A percentile compares a stretch with the other conserved stretches of the same genome.
Conservation (phyloP, 129 eudicot genomes). For the Dittrichia graveolens region DNA sequence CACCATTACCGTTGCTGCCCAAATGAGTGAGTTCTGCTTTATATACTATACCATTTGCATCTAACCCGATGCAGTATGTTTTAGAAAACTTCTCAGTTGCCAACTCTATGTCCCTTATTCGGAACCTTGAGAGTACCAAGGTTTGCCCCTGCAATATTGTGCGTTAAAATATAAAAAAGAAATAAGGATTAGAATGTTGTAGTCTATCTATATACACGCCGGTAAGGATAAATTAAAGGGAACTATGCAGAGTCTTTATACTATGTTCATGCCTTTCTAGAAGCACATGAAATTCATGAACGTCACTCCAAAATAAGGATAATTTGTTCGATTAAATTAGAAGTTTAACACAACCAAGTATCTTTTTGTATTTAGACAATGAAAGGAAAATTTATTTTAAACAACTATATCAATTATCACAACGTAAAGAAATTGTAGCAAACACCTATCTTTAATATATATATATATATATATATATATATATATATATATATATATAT, state of each 20-base stretch:
- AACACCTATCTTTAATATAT: too few relatives aligned
- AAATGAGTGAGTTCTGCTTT: neutral
- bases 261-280: neutral
- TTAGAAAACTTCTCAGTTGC: neutral
- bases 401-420: too few relatives aligned
- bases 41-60: neutral
- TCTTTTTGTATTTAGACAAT: too few relatives aligned
- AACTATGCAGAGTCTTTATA: too few relatives aligned
- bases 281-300: neutral
- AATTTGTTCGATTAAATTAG: too few relatives aligned
- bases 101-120: neutral
- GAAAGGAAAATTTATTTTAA: too few relatives aligned
- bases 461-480: too few relatives aligned
- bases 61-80: neutral
- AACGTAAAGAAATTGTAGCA: too few relatives aligned
- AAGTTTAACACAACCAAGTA: too few relatives aligned
- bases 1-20: neutral
- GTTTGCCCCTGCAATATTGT: slow-evolving; percentile 15
- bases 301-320: too few relatives aligned
- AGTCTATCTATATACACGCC: neutral
- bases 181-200: neutral
- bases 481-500: too few relatives aligned
- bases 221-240: neutral
- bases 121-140: neutral
- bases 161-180: neutral